A percentile compares a stretch with the other conserved stretches of the same genome.
phyloP scores from a whole-genome alignment of 225 moss, liverwort and hornwort species.

The Straminergon stramineum region DNA sequence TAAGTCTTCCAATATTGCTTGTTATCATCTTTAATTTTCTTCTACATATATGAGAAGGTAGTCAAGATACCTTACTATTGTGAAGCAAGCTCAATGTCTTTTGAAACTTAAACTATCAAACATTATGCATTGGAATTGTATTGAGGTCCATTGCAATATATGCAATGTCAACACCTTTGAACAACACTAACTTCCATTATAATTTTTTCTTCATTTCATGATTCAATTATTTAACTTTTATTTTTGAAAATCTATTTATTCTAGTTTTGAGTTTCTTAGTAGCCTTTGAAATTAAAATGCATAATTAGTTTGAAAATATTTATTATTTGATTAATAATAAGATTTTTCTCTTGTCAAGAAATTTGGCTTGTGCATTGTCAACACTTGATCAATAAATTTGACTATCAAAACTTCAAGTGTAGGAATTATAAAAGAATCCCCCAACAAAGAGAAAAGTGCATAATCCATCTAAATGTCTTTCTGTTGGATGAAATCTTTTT shows the following conservation, averaged over 20 bases:
- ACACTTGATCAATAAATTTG: rapidly evolving
- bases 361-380: not conserved
- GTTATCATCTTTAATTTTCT: not conserved
- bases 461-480: not conserved
- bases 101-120: not conserved
- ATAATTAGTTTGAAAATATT: too few relatives aligned
- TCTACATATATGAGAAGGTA: not conserved
- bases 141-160: too few relatives aligned
- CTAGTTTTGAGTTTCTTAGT: rapidly evolving
- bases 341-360: too few relatives aligned
- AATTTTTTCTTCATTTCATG: too few relatives aligned
- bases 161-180: too few relatives aligned
- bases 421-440: not conserved
- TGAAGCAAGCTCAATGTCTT: not conserved
- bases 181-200: too few relatives aligned
- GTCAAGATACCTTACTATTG: not conserved
- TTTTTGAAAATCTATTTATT: not conserved
- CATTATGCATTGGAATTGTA: not conserved
- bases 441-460: not conserved
- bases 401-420: too few relatives aligned
- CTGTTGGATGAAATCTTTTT: not conserved
- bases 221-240: too few relatives aligned
- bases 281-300: too few relatives aligned
- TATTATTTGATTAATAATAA: too few relatives aligned
- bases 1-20: not conserved